Evolutionary conservation across 805 yeast genomes (phyloP).

Genomic region (Priceomyces carsonii): DNA sequence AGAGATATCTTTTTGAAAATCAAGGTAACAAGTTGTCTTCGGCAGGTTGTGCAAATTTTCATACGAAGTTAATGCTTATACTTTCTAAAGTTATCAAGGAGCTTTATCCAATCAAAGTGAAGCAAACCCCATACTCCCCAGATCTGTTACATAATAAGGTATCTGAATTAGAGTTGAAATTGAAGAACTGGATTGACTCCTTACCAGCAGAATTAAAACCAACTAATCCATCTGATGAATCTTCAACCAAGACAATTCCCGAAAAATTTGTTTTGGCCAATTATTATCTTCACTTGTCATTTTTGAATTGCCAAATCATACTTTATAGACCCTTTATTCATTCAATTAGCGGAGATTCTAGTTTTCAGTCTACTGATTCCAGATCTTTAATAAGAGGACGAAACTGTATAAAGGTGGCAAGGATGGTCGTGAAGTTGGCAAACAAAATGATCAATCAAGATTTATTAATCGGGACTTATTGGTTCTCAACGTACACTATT

Average conservation of each 20-base stretch:
- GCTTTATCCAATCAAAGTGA: slow-evolving; percentile 70
- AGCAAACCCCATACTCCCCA: slow-evolving; percentile 19
- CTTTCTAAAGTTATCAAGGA: slow-evolving; percentile 70
- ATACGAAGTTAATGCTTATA: slow-evolving; percentile 71
- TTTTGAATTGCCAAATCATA: slow-evolving; percentile 74
- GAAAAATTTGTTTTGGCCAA: slow-evolving; percentile 70
- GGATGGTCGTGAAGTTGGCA: slow-evolving; percentile 78
- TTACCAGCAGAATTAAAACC: slow-evolving; percentile 75
- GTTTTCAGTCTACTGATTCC: slow-evolving; percentile 44
- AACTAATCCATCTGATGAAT: slow-evolving; percentile 52
- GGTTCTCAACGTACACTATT: slow-evolving; percentile 89
- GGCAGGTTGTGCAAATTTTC: slow-evolving; percentile 81
- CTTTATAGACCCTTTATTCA: slow-evolving; percentile 88
- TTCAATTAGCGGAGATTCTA: slow-evolving; percentile 61
- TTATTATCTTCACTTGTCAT: slow-evolving; percentile 68
- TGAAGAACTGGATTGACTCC: slow-evolving; percentile 69
- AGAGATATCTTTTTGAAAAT: slow-evolving; percentile 50
- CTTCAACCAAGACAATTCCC: slow-evolving; percentile 32
- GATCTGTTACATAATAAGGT: slow-evolving; percentile 48
- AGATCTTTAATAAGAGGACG: slow-evolving; percentile 72
- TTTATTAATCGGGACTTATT: slow-evolving; percentile 79
- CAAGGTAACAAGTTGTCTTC: slow-evolving; percentile 60
- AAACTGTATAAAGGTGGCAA: slow-evolving; percentile 81
- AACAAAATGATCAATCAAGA: slow-evolving; percentile 74
- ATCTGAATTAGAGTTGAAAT: slow-evolving; percentile 63